Conservation (phyloP, 2,329 filamentous ascomycete species). For the Periconia digitata region DNA sequence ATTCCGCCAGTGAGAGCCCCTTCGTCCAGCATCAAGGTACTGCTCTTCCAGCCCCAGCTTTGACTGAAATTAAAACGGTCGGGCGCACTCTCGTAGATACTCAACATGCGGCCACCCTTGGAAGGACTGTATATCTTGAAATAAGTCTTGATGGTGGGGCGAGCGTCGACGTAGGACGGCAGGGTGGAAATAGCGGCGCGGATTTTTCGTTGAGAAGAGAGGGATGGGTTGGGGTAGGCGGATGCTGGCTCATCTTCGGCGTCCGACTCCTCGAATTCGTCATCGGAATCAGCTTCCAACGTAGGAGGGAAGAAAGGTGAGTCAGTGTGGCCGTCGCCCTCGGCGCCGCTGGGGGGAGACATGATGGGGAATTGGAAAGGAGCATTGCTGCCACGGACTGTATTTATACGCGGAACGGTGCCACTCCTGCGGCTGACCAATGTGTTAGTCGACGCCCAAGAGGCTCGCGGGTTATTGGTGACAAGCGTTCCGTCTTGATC, state of each 20-base stretch:
- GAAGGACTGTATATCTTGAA: constrained; percentile 64
- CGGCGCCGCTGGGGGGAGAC: constrained; percentile 16
- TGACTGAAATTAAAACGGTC: constrained; percentile 63
- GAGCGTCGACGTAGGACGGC: constrained; percentile 56
- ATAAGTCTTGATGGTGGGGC: constrained; percentile 62
- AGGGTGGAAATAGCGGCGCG: constrained; percentile 44
- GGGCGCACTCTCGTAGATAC: constrained; percentile 60
- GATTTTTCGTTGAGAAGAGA: constrained; percentile 20
- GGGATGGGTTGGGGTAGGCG: constrained; percentile 29
- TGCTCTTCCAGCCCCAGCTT: constrained; percentile 64
- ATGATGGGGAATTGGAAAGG: constrained; percentile 19
- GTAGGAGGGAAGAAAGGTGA: constrained; percentile 22
- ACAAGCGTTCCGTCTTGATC: constrained; percentile 45
- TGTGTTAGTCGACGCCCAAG: constrained; percentile 21
- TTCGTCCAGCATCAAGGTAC: constrained; percentile 59
- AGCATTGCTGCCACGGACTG: constrained; percentile 6
- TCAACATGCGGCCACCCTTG: constrained; percentile 60
- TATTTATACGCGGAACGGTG: constrained; percentile 15
- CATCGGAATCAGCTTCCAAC: constrained; percentile 19
- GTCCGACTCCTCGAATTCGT: constrained; percentile 27
- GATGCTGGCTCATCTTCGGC: constrained; percentile 28
- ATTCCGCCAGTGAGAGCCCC: constrained; percentile 22
- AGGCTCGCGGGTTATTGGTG: constrained; percentile 25
- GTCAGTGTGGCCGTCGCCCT: constrained; percentile 15
- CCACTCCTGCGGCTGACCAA: constrained; percentile 22